phyloP scores from a whole-genome alignment of 192 early-diverging fungal species.

The Piromyces sp. region DNA sequence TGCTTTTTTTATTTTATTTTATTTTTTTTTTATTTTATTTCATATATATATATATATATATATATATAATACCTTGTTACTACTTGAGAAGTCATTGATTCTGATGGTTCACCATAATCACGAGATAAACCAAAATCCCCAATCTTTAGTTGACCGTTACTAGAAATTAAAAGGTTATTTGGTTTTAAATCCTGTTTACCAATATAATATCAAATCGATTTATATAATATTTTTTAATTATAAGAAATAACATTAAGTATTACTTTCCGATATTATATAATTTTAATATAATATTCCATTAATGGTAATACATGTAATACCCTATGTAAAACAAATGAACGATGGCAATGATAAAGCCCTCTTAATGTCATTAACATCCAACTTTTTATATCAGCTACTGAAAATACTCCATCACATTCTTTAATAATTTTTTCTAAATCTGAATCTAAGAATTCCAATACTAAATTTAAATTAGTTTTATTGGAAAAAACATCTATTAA shows the following conservation, averaged over 20 bases:
- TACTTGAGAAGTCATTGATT: conserved; percentile 71
- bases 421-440: conserved; percentile 96
- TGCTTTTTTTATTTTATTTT: neutral
- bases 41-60: neutral
- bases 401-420: conserved; percentile 73
- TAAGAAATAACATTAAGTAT: no score
- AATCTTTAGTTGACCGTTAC: conserved; percentile 81
- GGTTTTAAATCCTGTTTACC: conserved; percentile 77
- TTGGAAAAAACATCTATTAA: conserved; percentile 85
- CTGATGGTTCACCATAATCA: conserved; percentile 67
- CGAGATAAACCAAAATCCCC: conserved; percentile 98
- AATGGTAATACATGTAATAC: no score
- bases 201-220: no score
- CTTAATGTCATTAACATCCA: conserved; percentile 95
- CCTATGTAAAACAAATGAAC: conserved; percentile 76
- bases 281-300: no score
- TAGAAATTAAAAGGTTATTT: conserved; percentile 63
- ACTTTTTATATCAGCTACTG: conserved; percentile 79
- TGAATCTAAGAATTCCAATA: conserved; percentile 84
- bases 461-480: conserved; percentile 78
- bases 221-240: no score
- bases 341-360: conserved; percentile 81
- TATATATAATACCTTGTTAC: conserved; percentile 49
- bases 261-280: no score
- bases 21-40: neutral